Conservation (phyloP, 2,329 filamentous ascomycete species). For the Fusarium stilboides region DNA sequence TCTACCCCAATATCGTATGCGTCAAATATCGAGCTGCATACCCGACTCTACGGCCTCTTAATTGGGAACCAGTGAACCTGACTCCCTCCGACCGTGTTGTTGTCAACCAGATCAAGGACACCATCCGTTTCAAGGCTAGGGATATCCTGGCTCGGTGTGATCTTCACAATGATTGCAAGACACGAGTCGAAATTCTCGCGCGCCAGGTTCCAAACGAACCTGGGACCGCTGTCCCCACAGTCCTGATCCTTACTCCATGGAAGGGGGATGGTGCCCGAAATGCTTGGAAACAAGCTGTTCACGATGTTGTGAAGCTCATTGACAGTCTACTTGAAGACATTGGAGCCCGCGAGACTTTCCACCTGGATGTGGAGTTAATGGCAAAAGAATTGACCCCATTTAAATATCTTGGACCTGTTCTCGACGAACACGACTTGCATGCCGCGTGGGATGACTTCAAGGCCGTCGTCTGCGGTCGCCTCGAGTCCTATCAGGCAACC, state of each 20-base stretch:
- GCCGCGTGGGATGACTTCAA: not conserved
- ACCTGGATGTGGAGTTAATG: constrained; percentile 1
- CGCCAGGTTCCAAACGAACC: not conserved
- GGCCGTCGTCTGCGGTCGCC: not conserved
- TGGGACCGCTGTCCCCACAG: not conserved
- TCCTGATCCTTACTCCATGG: not conserved
- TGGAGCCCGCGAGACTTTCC: not conserved
- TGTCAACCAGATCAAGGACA: not conserved
- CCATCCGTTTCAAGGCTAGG: not conserved
- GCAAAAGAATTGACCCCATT: not conserved
- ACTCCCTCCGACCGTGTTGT: not conserved
- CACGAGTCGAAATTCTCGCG: not conserved
- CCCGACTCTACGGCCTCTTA: not conserved
- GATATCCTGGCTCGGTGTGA: not conserved
- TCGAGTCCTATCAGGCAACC: not conserved
- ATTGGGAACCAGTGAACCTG: not conserved
- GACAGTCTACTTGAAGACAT: not conserved
- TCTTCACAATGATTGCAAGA: not conserved
- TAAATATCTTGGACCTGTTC: not conserved
- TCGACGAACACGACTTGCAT: not conserved
- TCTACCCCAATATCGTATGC: not conserved
- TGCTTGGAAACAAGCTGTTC: not conserved
- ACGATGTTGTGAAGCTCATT: not conserved
- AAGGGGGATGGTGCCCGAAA: no score
- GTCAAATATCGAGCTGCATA: not conserved